Evolutionary conservation across 129 eudicot genomes (phyloP).

Genomic region (Arctium minus): DNA sequence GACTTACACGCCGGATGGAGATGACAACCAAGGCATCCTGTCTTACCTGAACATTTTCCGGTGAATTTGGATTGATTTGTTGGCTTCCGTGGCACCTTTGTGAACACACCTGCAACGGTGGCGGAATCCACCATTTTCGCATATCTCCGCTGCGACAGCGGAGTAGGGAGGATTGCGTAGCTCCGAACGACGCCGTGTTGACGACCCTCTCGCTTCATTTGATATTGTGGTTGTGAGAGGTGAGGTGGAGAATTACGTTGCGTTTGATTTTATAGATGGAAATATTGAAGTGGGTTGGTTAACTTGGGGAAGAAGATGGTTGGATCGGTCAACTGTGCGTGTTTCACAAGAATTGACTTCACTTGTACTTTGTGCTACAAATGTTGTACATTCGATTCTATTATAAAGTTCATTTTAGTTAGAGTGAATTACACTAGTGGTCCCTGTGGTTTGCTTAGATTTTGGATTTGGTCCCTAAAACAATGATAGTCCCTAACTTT

Average conservation of each 20-base stretch:
- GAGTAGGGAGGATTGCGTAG: conserved; percentile 23
- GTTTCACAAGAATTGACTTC: neutral
- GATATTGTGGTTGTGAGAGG: neutral
- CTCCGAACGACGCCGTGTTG: conserved; percentile 47
- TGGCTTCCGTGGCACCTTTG: conserved; percentile 52
- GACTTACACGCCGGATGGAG: conserved; percentile 57
- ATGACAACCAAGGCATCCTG: conserved; percentile 55
- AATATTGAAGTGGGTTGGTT: neutral
- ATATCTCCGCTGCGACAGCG: conserved; percentile 6
- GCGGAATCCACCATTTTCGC: conserved; percentile 35
- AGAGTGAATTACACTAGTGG: no score
- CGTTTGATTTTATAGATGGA: conserved; percentile 4
- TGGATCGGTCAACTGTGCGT: conserved; percentile 26
- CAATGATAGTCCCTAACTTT: no score
- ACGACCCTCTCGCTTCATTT: conserved; percentile 53
- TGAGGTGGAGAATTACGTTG: neutral
- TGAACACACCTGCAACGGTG: conserved; percentile 53
- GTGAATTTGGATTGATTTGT: conserved; percentile 83
- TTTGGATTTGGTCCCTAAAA: no score
- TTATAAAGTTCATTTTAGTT: neutral
- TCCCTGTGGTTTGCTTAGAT: no score
- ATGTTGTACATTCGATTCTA: conserved; percentile 1
- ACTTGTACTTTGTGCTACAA: neutral
- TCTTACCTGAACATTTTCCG: conserved; percentile 41
- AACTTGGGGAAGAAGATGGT: conserved; percentile 34